A percentile compares a stretch with the other conserved stretches of the same genome.
Evolutionary conservation across 305 asterid species (phyloP).

Genomic region (Ilex paraguariensis): DNA sequence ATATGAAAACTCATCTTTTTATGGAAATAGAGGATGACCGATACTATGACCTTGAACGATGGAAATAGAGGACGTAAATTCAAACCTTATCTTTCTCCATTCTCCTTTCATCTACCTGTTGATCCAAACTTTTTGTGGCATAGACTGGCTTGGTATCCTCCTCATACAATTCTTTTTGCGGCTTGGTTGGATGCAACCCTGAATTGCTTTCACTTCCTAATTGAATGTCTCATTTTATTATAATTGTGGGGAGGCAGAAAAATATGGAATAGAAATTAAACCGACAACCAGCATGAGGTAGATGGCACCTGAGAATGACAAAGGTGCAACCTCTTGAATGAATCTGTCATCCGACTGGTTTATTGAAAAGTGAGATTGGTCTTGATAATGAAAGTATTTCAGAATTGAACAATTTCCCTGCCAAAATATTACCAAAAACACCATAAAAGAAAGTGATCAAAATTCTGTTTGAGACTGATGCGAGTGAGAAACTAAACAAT

Average conservation of each 20-base stretch:
- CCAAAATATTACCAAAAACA: conserved; percentile 19
- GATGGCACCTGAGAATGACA: conserved; percentile 46
- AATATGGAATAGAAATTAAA: conserved; percentile 7
- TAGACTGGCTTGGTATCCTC: neutral
- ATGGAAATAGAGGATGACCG: no score
- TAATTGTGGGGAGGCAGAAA: conserved; percentile 14
- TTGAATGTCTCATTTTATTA: conserved; percentile 1
- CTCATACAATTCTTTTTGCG: conserved; percentile 28
- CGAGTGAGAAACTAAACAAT: conserved; percentile 6
- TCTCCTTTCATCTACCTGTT: conserved; percentile 45
- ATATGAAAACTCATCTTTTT: no score
- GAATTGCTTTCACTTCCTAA: conserved; percentile 30
- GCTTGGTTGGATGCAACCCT: conserved; percentile 21
- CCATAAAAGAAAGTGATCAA: conserved; percentile 8
- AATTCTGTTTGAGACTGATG: neutral
- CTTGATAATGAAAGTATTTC: conserved; percentile 60
- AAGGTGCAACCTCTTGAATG: conserved; percentile 34
- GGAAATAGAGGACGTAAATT: no score
- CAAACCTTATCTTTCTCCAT: conserved; percentile 52
- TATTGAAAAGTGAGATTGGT: conserved; percentile 24
- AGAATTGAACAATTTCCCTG: conserved; percentile 89
- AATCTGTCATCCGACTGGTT: conserved; percentile 32
- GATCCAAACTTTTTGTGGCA: conserved; percentile 29
- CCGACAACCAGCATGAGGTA: conserved; percentile 17
- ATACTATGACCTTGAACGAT: no score